Evolutionary conservation across 345 rosid species (phyloP).

Genomic region (Reutealis trisperma): DNA sequence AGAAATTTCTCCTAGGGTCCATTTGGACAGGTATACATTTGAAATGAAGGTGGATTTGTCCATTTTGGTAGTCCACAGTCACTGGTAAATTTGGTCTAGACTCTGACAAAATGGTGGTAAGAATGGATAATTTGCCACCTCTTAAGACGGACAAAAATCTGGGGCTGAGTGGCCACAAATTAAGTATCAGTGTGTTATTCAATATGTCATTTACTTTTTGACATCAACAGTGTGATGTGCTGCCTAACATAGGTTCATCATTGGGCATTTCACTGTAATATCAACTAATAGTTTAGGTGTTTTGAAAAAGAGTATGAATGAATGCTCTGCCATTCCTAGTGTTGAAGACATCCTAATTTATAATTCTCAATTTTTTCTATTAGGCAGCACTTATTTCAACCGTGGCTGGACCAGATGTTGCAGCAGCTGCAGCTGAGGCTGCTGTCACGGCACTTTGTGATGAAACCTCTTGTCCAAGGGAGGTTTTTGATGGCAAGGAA

Average conservation of each 20-base stretch:
- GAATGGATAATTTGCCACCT: not conserved
- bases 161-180: not conserved
- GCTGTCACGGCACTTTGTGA: conserved; percentile 76
- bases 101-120: not conserved
- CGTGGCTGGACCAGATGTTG: conserved; percentile 58
- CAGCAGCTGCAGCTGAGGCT: conserved; percentile 82
- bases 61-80: no score
- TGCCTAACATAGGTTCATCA: not conserved
- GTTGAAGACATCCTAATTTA: no score
- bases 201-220: not conserved
- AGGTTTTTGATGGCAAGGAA: conserved; percentile 51
- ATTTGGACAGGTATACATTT: not conserved
- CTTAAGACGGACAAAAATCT: not conserved
- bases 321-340: not conserved
- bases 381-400: conserved; percentile 70
- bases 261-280: not conserved
- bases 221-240: not conserved
- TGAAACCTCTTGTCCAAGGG: conserved; percentile 71
- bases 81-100: not conserved
- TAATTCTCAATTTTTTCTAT: conserved; percentile 17
- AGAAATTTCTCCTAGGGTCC: not conserved
- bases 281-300: not conserved
- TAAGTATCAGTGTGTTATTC: not conserved
- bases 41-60: no score
- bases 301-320: not conserved